Conservation (phyloP, 108 stramenopile genomes). For the Cyclostephanos invisitatus region DNA sequence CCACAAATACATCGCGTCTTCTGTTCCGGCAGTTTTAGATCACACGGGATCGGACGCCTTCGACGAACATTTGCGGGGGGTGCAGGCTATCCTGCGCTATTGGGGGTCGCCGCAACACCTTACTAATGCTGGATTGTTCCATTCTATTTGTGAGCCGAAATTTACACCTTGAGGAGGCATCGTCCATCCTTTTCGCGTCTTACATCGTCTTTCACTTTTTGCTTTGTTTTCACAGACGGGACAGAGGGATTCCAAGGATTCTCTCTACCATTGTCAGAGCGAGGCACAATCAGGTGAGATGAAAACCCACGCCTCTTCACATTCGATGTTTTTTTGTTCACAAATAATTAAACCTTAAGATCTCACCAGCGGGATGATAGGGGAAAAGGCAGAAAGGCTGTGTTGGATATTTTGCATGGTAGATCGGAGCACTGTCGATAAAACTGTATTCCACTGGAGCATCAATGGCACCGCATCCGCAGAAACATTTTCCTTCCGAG, state of each 20-base stretch:
- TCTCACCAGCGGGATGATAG: slow-evolving; percentile 47
- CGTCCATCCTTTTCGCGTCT: not conserved
- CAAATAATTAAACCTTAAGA: not conserved
- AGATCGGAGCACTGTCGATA: slow-evolving; percentile 69
- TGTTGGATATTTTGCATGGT: slow-evolving; percentile 82
- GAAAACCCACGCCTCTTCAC: not conserved
- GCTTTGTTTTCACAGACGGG: slow-evolving; percentile 45
- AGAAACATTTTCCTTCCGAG: slow-evolving; percentile 36
- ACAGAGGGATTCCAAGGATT: slow-evolving; percentile 86
- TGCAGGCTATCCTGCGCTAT: slow-evolving; percentile 62
- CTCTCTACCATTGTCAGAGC: slow-evolving; percentile 58
- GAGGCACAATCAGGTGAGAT: slow-evolving; percentile 49
- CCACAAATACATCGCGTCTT: slow-evolving; percentile 51
- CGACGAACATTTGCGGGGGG: slow-evolving; percentile 72
- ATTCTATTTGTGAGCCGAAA: slow-evolving; percentile 58
- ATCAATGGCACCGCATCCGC: not conserved
- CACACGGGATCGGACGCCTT: slow-evolving; percentile 72
- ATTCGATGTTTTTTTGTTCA: not conserved
- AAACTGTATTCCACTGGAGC: slow-evolving; percentile 62
- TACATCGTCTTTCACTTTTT: not conserved
- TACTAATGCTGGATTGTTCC: slow-evolving; percentile 71
- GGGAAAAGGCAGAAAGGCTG: slow-evolving; percentile 63
- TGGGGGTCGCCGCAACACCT: slow-evolving; percentile 64
- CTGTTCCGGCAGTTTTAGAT: slow-evolving; percentile 67
- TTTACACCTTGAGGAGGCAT: not conserved